Evolutionary conservation across 1,284 basidiomycete species (phyloP).

Genomic region (Stygiomarasmius scandens): DNA sequence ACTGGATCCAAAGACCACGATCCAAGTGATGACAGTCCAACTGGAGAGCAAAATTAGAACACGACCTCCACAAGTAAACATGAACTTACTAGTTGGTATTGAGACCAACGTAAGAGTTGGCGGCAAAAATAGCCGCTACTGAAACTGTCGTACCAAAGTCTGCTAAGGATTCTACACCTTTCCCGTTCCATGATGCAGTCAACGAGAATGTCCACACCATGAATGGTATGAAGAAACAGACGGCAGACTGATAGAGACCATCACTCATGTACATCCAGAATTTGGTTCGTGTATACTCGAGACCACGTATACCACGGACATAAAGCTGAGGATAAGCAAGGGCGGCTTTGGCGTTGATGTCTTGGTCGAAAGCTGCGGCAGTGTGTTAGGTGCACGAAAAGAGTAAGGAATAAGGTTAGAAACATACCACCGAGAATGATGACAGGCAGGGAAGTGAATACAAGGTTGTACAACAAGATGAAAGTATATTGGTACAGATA

Average conservation of each 20-base stretch:
- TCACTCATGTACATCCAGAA: conserved; percentile 97
- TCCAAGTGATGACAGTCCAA: conserved; percentile 88
- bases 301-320: conserved; percentile 87
- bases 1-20: conserved; percentile 79
- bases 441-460: conserved; percentile 94
- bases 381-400: conserved; percentile 11
- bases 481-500: conserved; percentile 97
- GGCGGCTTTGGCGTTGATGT: conserved; percentile 88
- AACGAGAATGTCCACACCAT: conserved; percentile 71
- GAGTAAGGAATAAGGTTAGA: background rate
- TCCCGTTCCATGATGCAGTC: conserved; percentile 72
- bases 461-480: conserved; percentile 86
- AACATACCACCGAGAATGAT: conserved; percentile 84
- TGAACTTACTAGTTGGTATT: conserved; percentile 84
- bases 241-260: conserved; percentile 89
- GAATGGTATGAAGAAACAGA: conserved; percentile 92
- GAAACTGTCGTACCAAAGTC: conserved; percentile 95
- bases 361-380: conserved; percentile 87
- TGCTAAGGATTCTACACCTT: conserved; percentile 74
- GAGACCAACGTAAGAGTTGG: conserved; percentile 87
- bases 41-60: conserved; percentile 40
- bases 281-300: conserved; percentile 90
- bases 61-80: too few species aligned
- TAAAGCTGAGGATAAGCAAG: conserved; percentile 94
- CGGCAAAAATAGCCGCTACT: conserved; percentile 84